Percentiles rank a stretch among this genome's conserved stretches.
Evolutionary conservation across 805 yeast species (phyloP).

Genomic region (Tetrapisispora fleetii): DNA sequence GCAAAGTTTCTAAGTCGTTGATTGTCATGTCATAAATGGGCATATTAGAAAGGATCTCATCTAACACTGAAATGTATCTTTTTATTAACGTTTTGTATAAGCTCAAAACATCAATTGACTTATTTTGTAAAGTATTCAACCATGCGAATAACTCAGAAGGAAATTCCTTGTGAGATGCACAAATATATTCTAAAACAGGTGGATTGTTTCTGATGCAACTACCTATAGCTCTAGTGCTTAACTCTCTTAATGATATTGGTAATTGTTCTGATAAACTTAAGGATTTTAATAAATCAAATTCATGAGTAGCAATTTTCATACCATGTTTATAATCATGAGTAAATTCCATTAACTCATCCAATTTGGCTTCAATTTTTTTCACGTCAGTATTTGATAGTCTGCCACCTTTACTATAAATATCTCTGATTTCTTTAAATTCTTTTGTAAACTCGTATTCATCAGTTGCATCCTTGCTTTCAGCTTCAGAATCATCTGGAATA

Average conservation of each 20-base stretch:
- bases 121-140: background rate
- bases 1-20: slow-evolving; percentile 12
- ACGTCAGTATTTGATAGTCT: slow-evolving; percentile 7
- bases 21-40: slow-evolving; percentile 6
- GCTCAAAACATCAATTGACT: slow-evolving; percentile 1
- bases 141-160: background rate
- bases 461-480: background rate
- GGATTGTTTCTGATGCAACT: slow-evolving; percentile 68
- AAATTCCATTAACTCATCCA: slow-evolving; percentile 43
- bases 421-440: slow-evolving; percentile 24
- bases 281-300: slow-evolving; percentile 15
- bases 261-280: slow-evolving; percentile 11
- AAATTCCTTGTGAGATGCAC: slow-evolving; percentile 24
- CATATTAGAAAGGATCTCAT: slow-evolving; percentile 14
- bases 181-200: slow-evolving; percentile 39
- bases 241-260: slow-evolving; percentile 34
- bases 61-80: slow-evolving; percentile 23
- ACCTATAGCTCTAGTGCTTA: slow-evolving; percentile 50
- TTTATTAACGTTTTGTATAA: slow-evolving; percentile 10
- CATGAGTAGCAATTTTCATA: slow-evolving; percentile 31
- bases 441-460: slow-evolving; percentile 21
- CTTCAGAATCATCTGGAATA: background rate
- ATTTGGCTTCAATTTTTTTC: slow-evolving; percentile 11
- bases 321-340: slow-evolving; percentile 64
- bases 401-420: slow-evolving; percentile 8